phyloP scores from a whole-genome alignment of 73 alveolate genomes.

The Paramecium octaurelia region DNA sequence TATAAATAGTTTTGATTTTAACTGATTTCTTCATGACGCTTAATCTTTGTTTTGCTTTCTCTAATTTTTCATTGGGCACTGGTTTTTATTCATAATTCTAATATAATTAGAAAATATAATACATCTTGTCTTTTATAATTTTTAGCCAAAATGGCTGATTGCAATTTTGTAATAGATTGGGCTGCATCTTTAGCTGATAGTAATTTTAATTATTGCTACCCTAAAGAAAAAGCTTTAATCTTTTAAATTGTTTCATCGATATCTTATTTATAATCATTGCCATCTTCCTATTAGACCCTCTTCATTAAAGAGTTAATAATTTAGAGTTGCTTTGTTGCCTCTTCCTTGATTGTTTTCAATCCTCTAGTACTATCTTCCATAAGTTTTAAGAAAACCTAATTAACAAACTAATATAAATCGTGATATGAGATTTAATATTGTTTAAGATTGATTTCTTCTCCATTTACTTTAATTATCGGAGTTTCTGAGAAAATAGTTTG shows the following conservation, averaged over 20 bases:
- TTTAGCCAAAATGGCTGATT: not conserved
- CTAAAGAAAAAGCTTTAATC: not conserved
- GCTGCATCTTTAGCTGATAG: constrained; percentile 6
- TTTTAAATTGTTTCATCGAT: not conserved
- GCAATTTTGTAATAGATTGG: not conserved
- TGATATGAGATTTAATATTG: not conserved
- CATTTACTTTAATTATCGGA: not conserved
- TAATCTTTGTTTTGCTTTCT: not conserved
- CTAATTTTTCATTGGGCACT: not conserved
- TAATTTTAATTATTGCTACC: not conserved
- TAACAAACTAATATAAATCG: not conserved
- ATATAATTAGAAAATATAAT: not conserved
- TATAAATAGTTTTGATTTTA: not conserved
- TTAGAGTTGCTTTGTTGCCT: not conserved
- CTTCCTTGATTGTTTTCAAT: not conserved
- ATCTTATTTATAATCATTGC: not conserved
- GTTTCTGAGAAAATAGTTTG: not conserved
- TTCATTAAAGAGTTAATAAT: not conserved
- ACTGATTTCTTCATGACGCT: not conserved
- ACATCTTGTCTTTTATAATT: not conserved
- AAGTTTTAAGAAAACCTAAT: not conserved
- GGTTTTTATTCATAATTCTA: not conserved
- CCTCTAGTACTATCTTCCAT: not conserved
- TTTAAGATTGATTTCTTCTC: not conserved
- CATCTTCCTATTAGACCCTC: not conserved